Conservation (phyloP, 2,329 filamentous ascomycete species). For the Grosmannia clavigera region DNA sequence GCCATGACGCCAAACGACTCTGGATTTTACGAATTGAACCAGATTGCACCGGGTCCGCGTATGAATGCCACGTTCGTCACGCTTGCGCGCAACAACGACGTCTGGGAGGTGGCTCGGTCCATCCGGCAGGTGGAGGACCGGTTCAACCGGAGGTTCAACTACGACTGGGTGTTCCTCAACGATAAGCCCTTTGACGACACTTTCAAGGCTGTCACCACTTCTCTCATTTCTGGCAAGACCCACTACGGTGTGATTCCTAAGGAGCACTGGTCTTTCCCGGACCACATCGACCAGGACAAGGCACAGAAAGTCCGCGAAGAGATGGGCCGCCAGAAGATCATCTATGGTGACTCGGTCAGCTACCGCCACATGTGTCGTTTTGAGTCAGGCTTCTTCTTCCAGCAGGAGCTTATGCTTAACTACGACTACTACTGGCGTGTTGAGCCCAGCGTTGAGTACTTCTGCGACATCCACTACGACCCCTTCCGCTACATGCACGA, state of each 20-base stretch:
- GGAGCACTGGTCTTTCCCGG: constrained; percentile 96
- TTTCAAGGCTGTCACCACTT: constrained; percentile 84
- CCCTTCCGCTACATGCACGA: constrained; percentile 95
- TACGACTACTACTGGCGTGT: constrained; percentile 99
- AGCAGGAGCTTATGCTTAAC: constrained; percentile 81
- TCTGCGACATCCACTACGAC: constrained; percentile 90
- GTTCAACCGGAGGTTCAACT: constrained; percentile 93
- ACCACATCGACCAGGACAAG: constrained; percentile 91
- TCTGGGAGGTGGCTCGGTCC: constrained; percentile 94
- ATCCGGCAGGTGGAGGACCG: constrained; percentile 96
- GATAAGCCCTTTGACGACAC: constrained; percentile 85
- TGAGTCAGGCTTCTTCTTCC: constrained; percentile 99
- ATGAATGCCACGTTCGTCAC: constrained; percentile 98
- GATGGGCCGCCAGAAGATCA: constrained; percentile 90
- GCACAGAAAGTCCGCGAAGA: constrained; percentile 83
- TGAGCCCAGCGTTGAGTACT: constrained; percentile 91
- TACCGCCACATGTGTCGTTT: constrained; percentile 99
- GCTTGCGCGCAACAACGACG: constrained; percentile 79
- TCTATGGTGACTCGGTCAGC: constrained; percentile 93
- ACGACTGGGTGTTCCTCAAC: constrained; percentile 99
- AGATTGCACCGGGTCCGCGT: constrained; percentile 52
- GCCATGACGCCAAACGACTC: constrained; percentile 38
- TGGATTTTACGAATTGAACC: constrained; percentile 38
- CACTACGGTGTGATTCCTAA: constrained; percentile 79
- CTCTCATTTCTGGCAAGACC: constrained; percentile 85